phyloP scores from a whole-genome alignment of 805 yeast genomes.

The Candida germanica region DNA sequence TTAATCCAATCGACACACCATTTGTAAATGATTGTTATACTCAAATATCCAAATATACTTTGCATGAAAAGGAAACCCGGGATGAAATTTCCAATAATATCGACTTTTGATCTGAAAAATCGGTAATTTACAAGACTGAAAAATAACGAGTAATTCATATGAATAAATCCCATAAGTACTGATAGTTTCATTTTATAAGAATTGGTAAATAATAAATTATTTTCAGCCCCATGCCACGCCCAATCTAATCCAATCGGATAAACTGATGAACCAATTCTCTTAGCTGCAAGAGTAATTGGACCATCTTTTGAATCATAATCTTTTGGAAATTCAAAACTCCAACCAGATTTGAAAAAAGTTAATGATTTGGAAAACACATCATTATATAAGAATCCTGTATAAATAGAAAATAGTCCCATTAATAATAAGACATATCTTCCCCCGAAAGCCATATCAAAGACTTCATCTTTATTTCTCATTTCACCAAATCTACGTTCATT shows the following conservation, averaged over 20 bases:
- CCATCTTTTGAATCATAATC: conserved; percentile 35
- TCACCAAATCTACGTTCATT: conserved; percentile 69
- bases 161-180: conserved; percentile 88
- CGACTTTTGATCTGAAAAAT: conserved; percentile 67
- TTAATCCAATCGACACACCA: conserved; percentile 93
- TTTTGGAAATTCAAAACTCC: conserved; percentile 73
- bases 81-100: conserved; percentile 86
- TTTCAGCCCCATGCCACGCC: conserved; percentile 97
- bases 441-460: conserved; percentile 91
- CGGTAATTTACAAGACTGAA: conserved; percentile 81
- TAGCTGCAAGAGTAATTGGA: conserved; percentile 19
- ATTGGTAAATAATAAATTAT: conserved; percentile 83
- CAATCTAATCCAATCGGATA: conserved; percentile 88
- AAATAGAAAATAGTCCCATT: conserved; percentile 95
- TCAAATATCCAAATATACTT: conserved; percentile 89
- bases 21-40: conserved; percentile 83
- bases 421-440: conserved; percentile 89
- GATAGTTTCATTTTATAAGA: conserved; percentile 97
- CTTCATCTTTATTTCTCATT: conserved; percentile 74
- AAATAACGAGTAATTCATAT: conserved; percentile 86
- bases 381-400: conserved; percentile 91
- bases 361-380: conserved; percentile 90
- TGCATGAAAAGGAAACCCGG: conserved; percentile 96
- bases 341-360: conserved; percentile 84
- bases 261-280: conserved; percentile 36